Evolutionary conservation across 192 early-diverging fungal species (phyloP).

Genomic region (Pilobolus umbonatus): DNA sequence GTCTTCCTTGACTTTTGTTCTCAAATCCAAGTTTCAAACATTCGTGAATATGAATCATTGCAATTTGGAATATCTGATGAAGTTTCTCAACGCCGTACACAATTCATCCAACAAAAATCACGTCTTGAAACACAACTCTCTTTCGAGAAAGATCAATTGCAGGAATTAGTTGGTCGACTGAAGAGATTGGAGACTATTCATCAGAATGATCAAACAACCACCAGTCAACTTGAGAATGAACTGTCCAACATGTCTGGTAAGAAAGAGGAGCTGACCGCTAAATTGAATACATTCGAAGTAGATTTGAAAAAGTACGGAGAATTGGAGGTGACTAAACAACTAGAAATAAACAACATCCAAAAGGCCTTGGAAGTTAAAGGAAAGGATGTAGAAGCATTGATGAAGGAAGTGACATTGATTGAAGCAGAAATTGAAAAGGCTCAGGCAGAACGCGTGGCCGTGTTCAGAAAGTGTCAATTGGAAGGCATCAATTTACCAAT

Average conservation of each 20-base stretch:
- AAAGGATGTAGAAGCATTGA: constrained; percentile 63
- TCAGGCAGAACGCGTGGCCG: constrained; percentile 67
- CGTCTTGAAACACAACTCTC: constrained; percentile 73
- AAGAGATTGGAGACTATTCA: constrained; percentile 49
- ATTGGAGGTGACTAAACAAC: constrained; percentile 50
- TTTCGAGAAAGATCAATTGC: constrained; percentile 72
- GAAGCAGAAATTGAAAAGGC: constrained; percentile 77
- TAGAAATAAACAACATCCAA: constrained; percentile 50
- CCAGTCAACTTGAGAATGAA: constrained; percentile 34
- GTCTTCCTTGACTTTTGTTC: constrained; percentile 82
- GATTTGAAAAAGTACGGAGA: constrained; percentile 45
- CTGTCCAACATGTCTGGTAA: constrained; percentile 33
- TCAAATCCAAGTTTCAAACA: constrained; percentile 62
- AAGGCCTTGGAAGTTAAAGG: constrained; percentile 51
- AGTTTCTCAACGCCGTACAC: constrained; percentile 63
- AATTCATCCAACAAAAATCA: constrained; percentile 74
- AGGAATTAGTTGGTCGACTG: constrained; percentile 58
- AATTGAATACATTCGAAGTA: constrained; percentile 33
- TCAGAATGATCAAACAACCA: constrained; percentile 24
- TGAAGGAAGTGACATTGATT: constrained; percentile 55
- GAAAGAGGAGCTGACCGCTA: constrained; percentile 48
- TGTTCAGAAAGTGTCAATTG: constrained; percentile 86
- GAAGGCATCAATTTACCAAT: constrained; percentile 92
- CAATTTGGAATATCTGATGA: constrained; percentile 69
- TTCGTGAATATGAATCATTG: constrained; percentile 84